These are phyloP conservation scores for Fomitopsis schrenkii DNA, from an alignment of 1,284 basidiomycete genomes.

Conservation along the genomic window DNA sequence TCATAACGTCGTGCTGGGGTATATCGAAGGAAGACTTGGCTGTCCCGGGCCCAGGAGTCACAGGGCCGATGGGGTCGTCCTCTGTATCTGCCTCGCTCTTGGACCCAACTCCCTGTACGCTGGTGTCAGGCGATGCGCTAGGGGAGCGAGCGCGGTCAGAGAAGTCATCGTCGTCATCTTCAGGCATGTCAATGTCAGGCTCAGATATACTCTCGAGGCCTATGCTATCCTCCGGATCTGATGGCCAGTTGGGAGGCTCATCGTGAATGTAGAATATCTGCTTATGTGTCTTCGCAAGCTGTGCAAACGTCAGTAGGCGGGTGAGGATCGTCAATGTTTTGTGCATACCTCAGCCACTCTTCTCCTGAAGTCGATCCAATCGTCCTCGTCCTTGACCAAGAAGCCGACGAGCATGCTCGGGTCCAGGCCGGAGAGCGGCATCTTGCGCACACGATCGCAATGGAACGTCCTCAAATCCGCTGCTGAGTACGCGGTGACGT, in stretches of 20 bases:
- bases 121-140: constrained; percentile 23
- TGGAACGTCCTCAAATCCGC: constrained; percentile 86
- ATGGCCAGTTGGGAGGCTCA: constrained; percentile 80
- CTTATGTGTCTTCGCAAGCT: constrained; percentile 57
- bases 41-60: constrained; percentile 50
- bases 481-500: constrained; percentile 56
- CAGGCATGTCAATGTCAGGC: constrained; percentile 56
- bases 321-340: background rate
- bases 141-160: constrained; percentile 38
- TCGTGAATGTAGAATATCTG: constrained; percentile 82
- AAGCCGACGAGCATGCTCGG: constrained; percentile 98
- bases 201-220: constrained; percentile 80
- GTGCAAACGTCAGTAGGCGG: background rate
- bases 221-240: constrained; percentile 69
- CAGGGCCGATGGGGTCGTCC: constrained; percentile 60
- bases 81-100: constrained; percentile 57
- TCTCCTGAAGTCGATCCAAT: constrained; percentile 80
- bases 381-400: constrained; percentile 74
- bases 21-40: constrained; percentile 40
- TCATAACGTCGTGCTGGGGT: constrained; percentile 10
- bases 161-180: constrained; percentile 31
- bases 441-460: constrained; percentile 90
- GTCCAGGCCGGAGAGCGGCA: constrained; percentile 88
- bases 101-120: constrained; percentile 19
- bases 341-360: constrained; percentile 62